Evolutionary conservation across 768 basidiomycete genomes (phyloP).

Genomic region (Hortiboletus flavorubellus): DNA sequence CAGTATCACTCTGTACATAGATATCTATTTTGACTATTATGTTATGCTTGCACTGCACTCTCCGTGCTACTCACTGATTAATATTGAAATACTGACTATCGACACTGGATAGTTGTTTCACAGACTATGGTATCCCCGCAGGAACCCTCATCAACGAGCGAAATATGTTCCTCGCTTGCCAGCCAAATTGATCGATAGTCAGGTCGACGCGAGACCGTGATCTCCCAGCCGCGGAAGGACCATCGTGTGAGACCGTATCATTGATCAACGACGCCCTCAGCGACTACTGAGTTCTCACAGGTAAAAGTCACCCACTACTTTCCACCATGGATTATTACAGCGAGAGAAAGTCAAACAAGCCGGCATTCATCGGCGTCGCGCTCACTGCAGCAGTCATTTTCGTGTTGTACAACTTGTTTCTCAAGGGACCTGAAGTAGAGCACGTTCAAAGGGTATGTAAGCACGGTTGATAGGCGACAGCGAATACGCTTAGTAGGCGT

Average conservation of each 20-base stretch:
- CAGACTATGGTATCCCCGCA: too few species aligned
- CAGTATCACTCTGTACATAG: conserved; percentile 29
- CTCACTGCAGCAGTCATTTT: conserved; percentile 17
- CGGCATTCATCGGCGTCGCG: conserved; percentile 12
- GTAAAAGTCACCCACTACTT: background rate
- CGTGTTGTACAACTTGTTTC: conserved; percentile 17
- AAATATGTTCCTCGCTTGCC: too few species aligned
- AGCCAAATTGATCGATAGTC: too few species aligned
- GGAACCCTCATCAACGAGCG: background rate
- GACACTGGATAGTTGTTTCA: too few species aligned
- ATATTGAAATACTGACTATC: too few species aligned
- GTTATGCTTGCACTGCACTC: conserved; percentile 10
- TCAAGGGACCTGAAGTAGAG: conserved; percentile 15
- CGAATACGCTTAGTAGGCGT: background rate
- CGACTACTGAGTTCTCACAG: background rate
- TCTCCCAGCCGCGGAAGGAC: background rate
- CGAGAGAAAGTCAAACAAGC: conserved; percentile 22
- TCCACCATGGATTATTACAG: conserved; percentile 20
- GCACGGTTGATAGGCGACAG: background rate
- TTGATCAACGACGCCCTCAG: background rate
- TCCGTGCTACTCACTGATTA: background rate
- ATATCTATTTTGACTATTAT: conserved; percentile 28
- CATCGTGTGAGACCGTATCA: background rate
- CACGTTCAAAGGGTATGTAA: conserved; percentile 22
- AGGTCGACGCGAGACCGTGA: too few species aligned